Percentiles rank a stretch among this genome's conserved stretches.
phyloP scores from a whole-genome alignment of 345 rosid genomes.

The Aquilaria sinensis region DNA sequence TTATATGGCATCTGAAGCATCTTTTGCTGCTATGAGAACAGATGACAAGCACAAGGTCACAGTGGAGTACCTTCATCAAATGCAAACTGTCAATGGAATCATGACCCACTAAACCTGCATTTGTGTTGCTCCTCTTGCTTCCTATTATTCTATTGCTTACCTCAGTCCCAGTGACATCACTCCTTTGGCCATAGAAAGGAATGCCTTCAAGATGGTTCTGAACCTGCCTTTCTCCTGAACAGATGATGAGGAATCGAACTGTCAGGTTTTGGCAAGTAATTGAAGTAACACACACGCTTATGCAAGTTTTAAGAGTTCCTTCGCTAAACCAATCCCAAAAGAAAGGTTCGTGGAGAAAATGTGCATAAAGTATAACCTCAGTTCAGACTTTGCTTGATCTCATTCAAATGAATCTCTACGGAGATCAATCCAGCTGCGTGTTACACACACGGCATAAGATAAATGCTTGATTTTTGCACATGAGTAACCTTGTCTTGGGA shows the following conservation, averaged over 20 bases:
- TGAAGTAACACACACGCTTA: too few species aligned
- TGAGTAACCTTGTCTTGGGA: too few species aligned
- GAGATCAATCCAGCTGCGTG: too few species aligned
- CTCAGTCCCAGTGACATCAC: conserved; percentile 59
- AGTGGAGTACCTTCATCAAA: conserved; percentile 61
- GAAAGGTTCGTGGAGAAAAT: too few species aligned
- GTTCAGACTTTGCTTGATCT: too few species aligned
- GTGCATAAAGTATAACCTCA: too few species aligned
- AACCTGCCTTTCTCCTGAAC: conserved; percentile 44
- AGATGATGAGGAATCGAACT: conserved; percentile 22
- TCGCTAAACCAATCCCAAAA: too few species aligned
- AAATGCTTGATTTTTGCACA: too few species aligned
- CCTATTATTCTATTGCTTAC: conserved; percentile 56
- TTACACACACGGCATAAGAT: too few species aligned
- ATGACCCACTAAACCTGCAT: conserved; percentile 55
- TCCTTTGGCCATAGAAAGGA: conserved; percentile 69
- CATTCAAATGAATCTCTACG: too few species aligned
- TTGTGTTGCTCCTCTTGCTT: conserved; percentile 73
- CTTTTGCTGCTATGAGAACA: conserved; percentile 4
- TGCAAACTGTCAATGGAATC: conserved; percentile 69
- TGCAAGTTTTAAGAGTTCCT: too few species aligned
- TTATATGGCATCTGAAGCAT: conserved; percentile 4
- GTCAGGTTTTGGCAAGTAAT: too few species aligned
- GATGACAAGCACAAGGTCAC: conserved; percentile 3
- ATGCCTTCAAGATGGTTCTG: conserved; percentile 79